A percentile compares a stretch with the other conserved stretches of the same genome.
Conservation (phyloP, 139 green algal species). For the Limnomonas spitsbergensis region DNA sequence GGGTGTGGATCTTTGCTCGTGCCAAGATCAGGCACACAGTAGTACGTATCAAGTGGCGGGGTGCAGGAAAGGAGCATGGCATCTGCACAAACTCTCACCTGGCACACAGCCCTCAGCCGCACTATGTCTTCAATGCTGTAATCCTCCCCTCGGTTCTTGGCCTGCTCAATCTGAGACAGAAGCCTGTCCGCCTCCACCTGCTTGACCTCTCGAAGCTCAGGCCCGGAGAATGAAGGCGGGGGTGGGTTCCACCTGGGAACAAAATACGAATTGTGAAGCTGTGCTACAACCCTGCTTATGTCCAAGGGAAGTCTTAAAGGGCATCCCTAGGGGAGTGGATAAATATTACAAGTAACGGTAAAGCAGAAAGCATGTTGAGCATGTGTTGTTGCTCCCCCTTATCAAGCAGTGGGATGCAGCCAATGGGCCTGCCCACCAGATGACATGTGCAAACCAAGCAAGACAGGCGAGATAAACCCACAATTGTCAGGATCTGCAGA, state of each 20-base stretch:
- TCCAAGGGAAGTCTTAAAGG: too few species aligned
- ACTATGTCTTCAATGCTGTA: constrained; percentile 43
- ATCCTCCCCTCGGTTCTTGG: constrained; percentile 33
- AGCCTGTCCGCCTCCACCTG: constrained; percentile 31
- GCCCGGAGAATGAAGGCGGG: background rate
- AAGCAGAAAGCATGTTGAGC: too few species aligned
- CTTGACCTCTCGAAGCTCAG: background rate
- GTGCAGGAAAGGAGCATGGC: background rate
- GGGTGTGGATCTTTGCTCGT: too few species aligned
- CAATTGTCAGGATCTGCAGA: background rate
- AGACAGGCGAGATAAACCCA: background rate
- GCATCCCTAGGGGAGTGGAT: too few species aligned
- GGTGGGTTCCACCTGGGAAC: constrained; percentile 33
- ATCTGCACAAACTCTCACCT: constrained; percentile 18
- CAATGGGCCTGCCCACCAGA: too few species aligned
- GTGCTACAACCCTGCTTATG: too few species aligned
- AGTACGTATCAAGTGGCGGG: too few species aligned
- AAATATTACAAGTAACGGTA: too few species aligned
- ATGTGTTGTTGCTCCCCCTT: too few species aligned
- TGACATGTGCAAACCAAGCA: background rate
- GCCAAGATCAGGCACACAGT: too few species aligned
- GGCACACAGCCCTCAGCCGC: constrained; percentile 31
- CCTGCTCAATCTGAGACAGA: constrained; percentile 34
- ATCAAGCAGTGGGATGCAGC: too few species aligned
- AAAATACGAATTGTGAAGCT: too few species aligned